These are phyloP conservation scores for Calonectria fujianensis DNA, from an alignment of 2,329 filamentous ascomycete species.

Conservation along the genomic window DNA sequence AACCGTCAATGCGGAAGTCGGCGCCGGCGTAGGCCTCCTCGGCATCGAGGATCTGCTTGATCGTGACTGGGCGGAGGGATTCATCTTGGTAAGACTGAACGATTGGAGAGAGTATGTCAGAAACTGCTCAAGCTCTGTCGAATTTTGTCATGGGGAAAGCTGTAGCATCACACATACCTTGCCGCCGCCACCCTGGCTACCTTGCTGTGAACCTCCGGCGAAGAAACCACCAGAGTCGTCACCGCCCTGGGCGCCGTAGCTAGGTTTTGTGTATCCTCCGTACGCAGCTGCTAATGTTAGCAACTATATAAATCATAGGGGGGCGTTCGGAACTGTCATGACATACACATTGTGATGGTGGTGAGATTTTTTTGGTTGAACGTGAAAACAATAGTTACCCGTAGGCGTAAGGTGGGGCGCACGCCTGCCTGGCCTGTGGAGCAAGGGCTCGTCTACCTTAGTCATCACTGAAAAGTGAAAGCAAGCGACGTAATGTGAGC, in stretches of 20 bases:
- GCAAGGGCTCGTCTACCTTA: conserved; percentile 39
- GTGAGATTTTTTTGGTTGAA: conserved; percentile 43
- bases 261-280: conserved; percentile 66
- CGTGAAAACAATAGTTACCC: conserved; percentile 36
- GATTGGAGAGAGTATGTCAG: conserved; percentile 40
- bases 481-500: conserved; percentile 2
- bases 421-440: conserved; percentile 28
- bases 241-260: conserved; percentile 73
- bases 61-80: conserved; percentile 92
- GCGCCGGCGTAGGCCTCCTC: conserved; percentile 82
- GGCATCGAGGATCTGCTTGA: conserved; percentile 94
- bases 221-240: conserved; percentile 79
- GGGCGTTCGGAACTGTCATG: not conserved
- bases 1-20: conserved; percentile 89
- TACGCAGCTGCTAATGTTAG: conserved; percentile 66
- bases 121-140: not conserved
- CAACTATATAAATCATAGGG: conserved; percentile 31
- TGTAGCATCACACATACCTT: conserved; percentile 61
- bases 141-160: not conserved
- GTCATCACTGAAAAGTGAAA: conserved; percentile 38
- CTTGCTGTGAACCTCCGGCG: conserved; percentile 75
- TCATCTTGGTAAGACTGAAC: conserved; percentile 82
- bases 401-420: conserved; percentile 39
- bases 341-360: conserved; percentile 60
- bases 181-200: conserved; percentile 69